Conservation (phyloP, 108 stramenopile genomes). For the Cylindrotheca closterium region DNA sequence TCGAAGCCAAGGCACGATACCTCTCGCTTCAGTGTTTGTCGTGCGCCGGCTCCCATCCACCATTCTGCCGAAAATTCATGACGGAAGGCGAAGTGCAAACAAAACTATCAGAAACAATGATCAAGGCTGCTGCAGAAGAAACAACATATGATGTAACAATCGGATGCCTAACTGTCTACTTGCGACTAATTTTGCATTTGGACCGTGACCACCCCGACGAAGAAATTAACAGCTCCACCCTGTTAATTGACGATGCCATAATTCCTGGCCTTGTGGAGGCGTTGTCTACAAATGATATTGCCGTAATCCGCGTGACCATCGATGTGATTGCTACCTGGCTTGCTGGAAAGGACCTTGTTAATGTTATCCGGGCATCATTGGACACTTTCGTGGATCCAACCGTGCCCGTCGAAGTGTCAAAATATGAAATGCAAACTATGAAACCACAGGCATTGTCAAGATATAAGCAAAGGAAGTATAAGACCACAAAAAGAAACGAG, state of each 20-base stretch:
- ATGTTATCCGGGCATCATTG: constrained; percentile 54
- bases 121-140: constrained; percentile 9
- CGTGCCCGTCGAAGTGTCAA: constrained; percentile 27
- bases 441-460: constrained; percentile 68
- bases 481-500: constrained; percentile 42
- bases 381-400: constrained; percentile 25
- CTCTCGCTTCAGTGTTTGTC: constrained; percentile 38
- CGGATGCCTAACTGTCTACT: constrained; percentile 56
- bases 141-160: constrained; percentile 36
- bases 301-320: constrained; percentile 61
- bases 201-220: constrained; percentile 63
- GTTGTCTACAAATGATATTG: constrained; percentile 26
- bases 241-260: constrained; percentile 17
- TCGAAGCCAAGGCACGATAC: constrained; percentile 19
- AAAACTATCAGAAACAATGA: constrained; percentile 24
- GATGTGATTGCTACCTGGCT: constrained; percentile 77
- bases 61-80: constrained; percentile 38
- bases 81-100: constrained; percentile 40
- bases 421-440: constrained; percentile 58
- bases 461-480: constrained; percentile 56
- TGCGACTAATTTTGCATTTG: constrained; percentile 68
- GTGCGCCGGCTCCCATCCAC: constrained; percentile 41
- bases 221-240: constrained; percentile 29
- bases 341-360: constrained; percentile 58
- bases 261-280: constrained; percentile 35